A percentile compares a stretch with the other conserved stretches of the same genome.
phyloP scores from a whole-genome alignment of 1,284 basidiomycete species.

The Afroboletus lepidellus region DNA sequence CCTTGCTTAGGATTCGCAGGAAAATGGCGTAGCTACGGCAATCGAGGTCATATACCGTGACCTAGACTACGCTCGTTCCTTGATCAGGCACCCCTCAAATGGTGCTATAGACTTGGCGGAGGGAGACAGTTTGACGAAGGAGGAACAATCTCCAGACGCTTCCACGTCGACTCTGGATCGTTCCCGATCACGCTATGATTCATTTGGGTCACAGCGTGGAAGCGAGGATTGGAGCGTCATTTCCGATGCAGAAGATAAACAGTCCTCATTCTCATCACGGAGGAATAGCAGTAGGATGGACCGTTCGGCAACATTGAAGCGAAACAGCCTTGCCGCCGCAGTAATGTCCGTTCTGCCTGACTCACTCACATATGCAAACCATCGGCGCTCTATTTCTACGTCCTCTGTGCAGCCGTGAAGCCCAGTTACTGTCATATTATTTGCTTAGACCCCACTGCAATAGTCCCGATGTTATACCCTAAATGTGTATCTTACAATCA shows the following conservation, averaged over 20 bases:
- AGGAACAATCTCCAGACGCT: conserved; percentile 26
- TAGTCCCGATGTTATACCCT: conserved; percentile 12
- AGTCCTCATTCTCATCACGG: conserved; percentile 51
- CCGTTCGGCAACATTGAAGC: conserved; percentile 42
- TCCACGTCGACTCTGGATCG: conserved; percentile 32
- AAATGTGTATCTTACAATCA: conserved; percentile 5
- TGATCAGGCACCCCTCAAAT: conserved; percentile 61
- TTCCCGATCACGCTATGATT: conserved; percentile 53
- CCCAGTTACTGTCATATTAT: too few species aligned
- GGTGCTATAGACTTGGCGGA: conserved; percentile 37
- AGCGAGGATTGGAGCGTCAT: conserved; percentile 86
- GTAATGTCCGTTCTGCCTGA: conserved; percentile 61
- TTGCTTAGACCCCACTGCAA: not conserved
- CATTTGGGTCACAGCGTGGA: conserved; percentile 49
- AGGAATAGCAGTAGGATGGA: conserved; percentile 33
- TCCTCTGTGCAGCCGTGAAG: conserved; percentile 22
- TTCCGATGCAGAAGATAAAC: conserved; percentile 65
- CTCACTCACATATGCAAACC: conserved; percentile 44
- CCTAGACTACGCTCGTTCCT: conserved; percentile 80
- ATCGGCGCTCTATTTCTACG: conserved; percentile 38
- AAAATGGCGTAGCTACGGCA: conserved; percentile 85
- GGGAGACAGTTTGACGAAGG: conserved; percentile 47
- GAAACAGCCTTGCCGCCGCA: conserved; percentile 60
- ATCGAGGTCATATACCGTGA: conserved; percentile 93
- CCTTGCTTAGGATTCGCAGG: conserved; percentile 45